Evolutionary conservation across 208 protist genomes (phyloP), one percentile per base, ranked within the genome.

Genomic region (Acanthamoeba sp.): DNA sequence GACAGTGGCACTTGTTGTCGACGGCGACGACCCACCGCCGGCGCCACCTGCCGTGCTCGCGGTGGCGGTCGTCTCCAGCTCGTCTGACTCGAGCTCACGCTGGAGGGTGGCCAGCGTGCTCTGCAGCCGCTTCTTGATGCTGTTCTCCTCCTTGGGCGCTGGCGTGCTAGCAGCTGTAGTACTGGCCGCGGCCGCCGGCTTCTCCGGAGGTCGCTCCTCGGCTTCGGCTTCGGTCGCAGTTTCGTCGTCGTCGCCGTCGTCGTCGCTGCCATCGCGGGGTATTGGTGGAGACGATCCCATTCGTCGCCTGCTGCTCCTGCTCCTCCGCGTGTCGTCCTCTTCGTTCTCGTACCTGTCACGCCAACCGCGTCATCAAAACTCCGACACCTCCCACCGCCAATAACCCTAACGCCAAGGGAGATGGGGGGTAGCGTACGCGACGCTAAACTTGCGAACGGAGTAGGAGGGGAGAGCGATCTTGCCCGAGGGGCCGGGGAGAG

Each of bases 391-490:
- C n/a, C n/a, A 69, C 14, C 45, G 45, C 48, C 12, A 10, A 52
- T 0, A 52, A 52, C 2, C 48, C 16, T 52, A 52, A 20, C 48
- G 48, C 16, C 9, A 10, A 36, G 50, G 6, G 5, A 9, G 45
- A 29, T 4, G 73, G 42, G 4, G 36, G 24, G 48, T 14, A 29
- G n/a, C 82, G 2, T 59, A 66, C 45, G 50, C 52, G 29, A 69
- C 34, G 45, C 52, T 69, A 29, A 90, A 90, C n/a, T 69, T 59
- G 52, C 82, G 82, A 34, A 69, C 82, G 50, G 82, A 90, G 82
- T 59, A 69, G 32, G 82, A 90, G 36, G 82, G 82, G 7, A 90
- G 82, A 20, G 29, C 45, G 32, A 90, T 38, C 24, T 48, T 59
- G 29, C 82, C 82, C 14, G 52, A 69, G 5, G 82, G 82, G 7